Evolutionary conservation across 768 basidiomycete species (phyloP), one percentile per base, ranked within the genome.

Genomic region (Pleurotus pulmonarius): DNA sequence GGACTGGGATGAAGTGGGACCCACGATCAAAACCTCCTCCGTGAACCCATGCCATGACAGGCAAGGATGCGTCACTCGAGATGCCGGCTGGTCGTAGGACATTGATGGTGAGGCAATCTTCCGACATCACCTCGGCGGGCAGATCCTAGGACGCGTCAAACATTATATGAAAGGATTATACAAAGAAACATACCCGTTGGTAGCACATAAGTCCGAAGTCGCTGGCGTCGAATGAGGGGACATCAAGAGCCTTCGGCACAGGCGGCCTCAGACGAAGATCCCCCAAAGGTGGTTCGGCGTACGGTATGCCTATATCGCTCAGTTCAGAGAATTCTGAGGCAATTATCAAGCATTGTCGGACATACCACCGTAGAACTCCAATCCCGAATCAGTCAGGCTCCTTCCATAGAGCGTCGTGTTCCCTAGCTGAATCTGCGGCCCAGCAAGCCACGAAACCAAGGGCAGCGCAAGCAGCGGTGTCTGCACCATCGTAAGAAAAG

Each of bases 281-380:
- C 3, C 80, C 81, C 37, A 82, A 51, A n/a, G 83, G 83, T 6
- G 82, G 77, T 57, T 83, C 74, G 38, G 80, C 82, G 55, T 71
- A 85, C 1, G 81, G 83, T 39, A 85, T 81, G 20, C 76, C 81
- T 75, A 56, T 52, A 54, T 24, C 43, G 56, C 2, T 64, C 7
- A 8, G 4, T 16, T n/a, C 12, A 25, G 29, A 15, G n/a, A 5
- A 5, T 22, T 24, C 25, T 13, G 20, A 18, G 29, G 44, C 37
- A 40, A 29, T 2, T 20, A 15, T 9, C 44, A 16, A n/a, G 8
- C n/a, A 49, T 8, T 3, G 22, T 40, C 11, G 24, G 13, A 16
- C 13, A 24, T 53, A 77, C 79, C 78, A 15, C 78, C 77, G 64
- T 78, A 80, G 66, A 79, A 80, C 45, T 78, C 76, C 55, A 73